Base-by-base conservation (phyloP, 1,284 basidiomycete species). In the Schizophyllum amplum region DNA sequence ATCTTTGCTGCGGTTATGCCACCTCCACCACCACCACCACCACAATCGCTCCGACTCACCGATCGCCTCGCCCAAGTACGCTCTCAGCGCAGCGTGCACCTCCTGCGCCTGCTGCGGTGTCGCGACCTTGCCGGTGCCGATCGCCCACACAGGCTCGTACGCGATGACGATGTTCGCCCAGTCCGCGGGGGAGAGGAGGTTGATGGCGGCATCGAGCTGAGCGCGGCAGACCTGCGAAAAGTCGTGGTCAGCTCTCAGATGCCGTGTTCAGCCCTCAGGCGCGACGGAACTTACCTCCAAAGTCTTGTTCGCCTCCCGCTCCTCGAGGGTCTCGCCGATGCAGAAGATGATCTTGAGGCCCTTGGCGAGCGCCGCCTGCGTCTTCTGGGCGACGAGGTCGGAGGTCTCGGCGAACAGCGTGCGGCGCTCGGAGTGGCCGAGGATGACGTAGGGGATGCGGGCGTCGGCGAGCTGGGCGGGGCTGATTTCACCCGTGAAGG, bases 111-210 rank as follows among this genome's bases (percentile, higher is more conserved):
- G 91, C n/a, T 74, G 77, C 3, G 90, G 78, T 42, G 93, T 94
- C 48, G 97, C 96, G 59, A 98, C 95, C 75, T 93, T 96, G 63
- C 94, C 94, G 21, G 94, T 98, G 57, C 95, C 96, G 70, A 99
- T 99, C 47, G 96, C 97, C 97, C 96, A 99, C 25, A 99, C 96
- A 51, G 93, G 92, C 71, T 95, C 92, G 71, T 94, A 99, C 20
- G 96, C 96, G 66, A 99, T 80, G 61, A 99, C 96, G 69, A 98
- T 80, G 66, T 92, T 87, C 71, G 33, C 91, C 93, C 65, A 26
- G 26, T 42, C 33, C 33, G 33, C 33, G 33, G 33, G 33, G 33
- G 4, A 4, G 4, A 42, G 33, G 13, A 42, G 33, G 13, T 42
- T 42, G 33, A 42, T 17, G 4, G 33, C 33, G 13, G 33, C 33